phyloP scores from a whole-genome alignment of 306 rosid genomes.

The Cicer chorassanicum region DNA sequence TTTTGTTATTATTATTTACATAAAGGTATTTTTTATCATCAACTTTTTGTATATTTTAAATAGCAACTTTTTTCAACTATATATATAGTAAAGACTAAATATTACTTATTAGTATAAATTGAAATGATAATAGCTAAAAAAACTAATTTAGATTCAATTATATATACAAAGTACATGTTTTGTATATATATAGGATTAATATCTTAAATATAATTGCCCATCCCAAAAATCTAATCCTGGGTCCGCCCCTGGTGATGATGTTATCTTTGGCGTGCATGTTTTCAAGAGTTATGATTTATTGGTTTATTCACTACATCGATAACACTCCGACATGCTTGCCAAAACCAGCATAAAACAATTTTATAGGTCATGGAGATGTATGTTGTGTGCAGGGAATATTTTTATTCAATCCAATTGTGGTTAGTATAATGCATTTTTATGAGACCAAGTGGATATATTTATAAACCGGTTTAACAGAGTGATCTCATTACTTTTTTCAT shows the following conservation, averaged over 20 bases:
- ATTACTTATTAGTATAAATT: no score
- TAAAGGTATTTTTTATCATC: no score
- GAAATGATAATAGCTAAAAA: no score
- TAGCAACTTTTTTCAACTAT: no score
- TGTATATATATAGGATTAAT: no score
- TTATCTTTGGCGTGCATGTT: conserved; percentile 37
- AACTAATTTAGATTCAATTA: no score
- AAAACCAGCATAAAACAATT: conserved; percentile 1
- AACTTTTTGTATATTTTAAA: no score
- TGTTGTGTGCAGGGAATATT: conserved; percentile 16
- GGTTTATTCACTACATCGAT: conserved; percentile 24
- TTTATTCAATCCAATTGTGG: conserved; percentile 18
- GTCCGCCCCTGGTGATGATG: not conserved
- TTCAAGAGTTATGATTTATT: conserved; percentile 10
- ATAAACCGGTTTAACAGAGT: not conserved
- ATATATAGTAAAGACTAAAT: no score
- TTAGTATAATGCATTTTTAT: conserved; percentile 16
- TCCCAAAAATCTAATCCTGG: no score
- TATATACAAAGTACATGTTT: no score
- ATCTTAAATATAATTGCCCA: no score
- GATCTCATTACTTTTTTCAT: conserved; percentile 5
- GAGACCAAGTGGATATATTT: conserved; percentile 18
- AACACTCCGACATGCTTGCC: conserved; percentile 22
- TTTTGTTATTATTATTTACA: no score
- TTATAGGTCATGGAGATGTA: conserved; percentile 4